These are phyloP conservation scores for Aschersonia sp. DNA, from an alignment of 2,329 filamentous ascomycete genomes.

Conservation along the genomic window DNA sequence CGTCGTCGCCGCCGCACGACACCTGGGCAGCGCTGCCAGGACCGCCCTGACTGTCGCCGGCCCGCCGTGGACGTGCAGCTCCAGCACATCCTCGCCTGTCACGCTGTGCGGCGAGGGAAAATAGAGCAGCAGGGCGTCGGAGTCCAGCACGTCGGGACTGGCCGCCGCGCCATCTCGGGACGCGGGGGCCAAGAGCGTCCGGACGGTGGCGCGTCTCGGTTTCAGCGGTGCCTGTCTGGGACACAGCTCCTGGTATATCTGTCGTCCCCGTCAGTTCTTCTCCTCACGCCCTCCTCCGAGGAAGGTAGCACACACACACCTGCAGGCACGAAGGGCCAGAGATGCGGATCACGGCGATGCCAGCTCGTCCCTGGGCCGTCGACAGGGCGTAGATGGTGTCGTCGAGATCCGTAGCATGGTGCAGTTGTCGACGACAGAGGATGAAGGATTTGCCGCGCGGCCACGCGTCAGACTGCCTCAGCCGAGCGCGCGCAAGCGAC, in stretches of 20 bases:
- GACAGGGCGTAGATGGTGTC: slow-evolving; percentile 87
- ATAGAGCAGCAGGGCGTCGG: slow-evolving; percentile 65
- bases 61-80: slow-evolving; percentile 90
- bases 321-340: slow-evolving; percentile 65
- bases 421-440: neutral
- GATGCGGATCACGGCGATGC: slow-evolving; percentile 79
- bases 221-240: slow-evolving; percentile 28
- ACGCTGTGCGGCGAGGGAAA: slow-evolving; percentile 72
- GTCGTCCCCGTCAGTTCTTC: neutral
- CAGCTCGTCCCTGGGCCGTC: slow-evolving; percentile 70
- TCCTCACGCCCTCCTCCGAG: neutral
- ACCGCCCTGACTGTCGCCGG: slow-evolving; percentile 79
- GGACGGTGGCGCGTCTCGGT: slow-evolving; percentile 51
- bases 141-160: slow-evolving; percentile 46
- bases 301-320: slow-evolving; percentile 24
- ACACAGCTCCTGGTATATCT: slow-evolving; percentile 39
- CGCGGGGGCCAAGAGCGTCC: slow-evolving; percentile 51
- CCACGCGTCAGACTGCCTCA: too few species aligned
- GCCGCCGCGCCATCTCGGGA: neutral
- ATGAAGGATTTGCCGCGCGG: neutral
- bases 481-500: too few species aligned
- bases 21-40: slow-evolving; percentile 56
- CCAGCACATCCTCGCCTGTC: slow-evolving; percentile 84
- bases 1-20: slow-evolving; percentile 9
- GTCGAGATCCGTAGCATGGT: slow-evolving; percentile 6